Conservation (phyloP, 176 grass and related monocot genomes). For the Aegilops tauschii region DNA sequence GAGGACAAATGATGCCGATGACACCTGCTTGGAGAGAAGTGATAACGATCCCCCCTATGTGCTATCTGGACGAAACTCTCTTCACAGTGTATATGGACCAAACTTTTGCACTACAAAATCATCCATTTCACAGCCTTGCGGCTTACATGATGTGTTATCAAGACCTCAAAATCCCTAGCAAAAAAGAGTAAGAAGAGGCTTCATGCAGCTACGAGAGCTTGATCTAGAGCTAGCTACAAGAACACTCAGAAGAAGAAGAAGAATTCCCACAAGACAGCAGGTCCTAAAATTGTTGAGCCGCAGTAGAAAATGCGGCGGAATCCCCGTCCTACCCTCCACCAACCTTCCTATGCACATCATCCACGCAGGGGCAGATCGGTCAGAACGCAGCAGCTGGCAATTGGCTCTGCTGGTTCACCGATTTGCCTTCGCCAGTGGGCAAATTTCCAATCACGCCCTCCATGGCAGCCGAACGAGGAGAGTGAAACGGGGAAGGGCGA, state of each 20-base stretch:
- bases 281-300: not conserved
- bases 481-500: not conserved
- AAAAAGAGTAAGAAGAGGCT: not conserved
- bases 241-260: no score
- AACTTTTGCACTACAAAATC: not conserved
- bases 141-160: conserved; percentile 38
- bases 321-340: conserved; percentile 12
- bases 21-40: no score
- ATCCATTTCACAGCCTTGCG: conserved; percentile 25
- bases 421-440: not conserved
- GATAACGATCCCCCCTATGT: no score
- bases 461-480: not conserved
- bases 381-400: not conserved
- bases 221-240: no score
- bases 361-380: conserved; percentile 14
- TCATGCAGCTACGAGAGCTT: not conserved
- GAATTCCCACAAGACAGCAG: no score
- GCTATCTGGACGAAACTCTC: no score
- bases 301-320: not conserved
- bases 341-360: conserved; percentile 33
- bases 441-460: conserved; percentile 23
- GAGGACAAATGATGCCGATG: no score
- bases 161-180: conserved; percentile 22
- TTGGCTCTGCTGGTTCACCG: conserved; percentile 1
- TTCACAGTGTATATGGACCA: no score